These are phyloP conservation scores for Dictyostelium discoideum DNA, from an alignment of 78 protist genomes.

Conservation along the genomic window DNA sequence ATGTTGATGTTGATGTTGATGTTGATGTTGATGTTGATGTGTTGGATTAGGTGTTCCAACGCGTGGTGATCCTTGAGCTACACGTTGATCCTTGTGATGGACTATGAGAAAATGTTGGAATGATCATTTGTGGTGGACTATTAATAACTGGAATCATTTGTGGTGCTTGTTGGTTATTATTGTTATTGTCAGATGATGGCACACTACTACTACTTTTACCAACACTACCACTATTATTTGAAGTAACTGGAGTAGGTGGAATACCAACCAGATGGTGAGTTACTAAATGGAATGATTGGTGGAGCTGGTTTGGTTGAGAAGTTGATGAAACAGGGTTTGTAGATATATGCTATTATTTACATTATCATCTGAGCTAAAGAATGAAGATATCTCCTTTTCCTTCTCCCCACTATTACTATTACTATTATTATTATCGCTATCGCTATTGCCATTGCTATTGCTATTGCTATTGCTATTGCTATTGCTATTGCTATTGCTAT, in stretches of 20 bases:
- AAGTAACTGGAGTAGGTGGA: not conserved
- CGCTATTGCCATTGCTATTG: too few relatives aligned
- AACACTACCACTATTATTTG: not conserved
- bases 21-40: not conserved
- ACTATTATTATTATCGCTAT: not conserved
- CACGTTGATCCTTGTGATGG: constrained; percentile 19
- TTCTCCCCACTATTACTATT: not conserved
- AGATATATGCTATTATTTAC: not conserved
- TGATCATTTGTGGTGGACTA: not conserved
- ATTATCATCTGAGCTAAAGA: constrained; percentile 10
- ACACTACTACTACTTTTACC: too few relatives aligned
- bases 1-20: too few relatives aligned
- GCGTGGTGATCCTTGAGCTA: not conserved
- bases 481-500: too few relatives aligned
- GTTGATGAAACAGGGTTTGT: not conserved
- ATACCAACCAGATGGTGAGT: not conserved
- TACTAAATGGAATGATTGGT: not conserved
- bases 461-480: too few relatives aligned
- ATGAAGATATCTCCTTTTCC: constrained; percentile 51
- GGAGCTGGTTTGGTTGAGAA: constrained; percentile 11
- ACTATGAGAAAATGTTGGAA: not conserved
- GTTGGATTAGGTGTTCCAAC: not conserved
- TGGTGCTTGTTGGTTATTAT: not conserved
- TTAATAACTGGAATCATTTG: constrained; percentile 1
- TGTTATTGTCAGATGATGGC: not conserved